phyloP scores from a whole-genome alignment of 2,329 filamentous ascomycete species.

The Fusarium cicatricum region DNA sequence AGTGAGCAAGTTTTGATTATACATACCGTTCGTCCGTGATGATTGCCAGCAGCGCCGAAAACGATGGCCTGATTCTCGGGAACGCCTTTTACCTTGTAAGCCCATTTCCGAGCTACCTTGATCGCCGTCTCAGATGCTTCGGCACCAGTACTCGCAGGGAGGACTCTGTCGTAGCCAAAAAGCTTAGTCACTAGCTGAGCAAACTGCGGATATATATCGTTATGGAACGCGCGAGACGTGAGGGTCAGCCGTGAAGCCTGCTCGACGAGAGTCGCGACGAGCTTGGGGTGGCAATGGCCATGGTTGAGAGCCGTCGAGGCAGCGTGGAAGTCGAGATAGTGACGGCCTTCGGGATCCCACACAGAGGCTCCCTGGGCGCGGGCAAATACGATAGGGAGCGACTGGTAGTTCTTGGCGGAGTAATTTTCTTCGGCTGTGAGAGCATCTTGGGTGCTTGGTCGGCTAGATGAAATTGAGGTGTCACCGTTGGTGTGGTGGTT shows the following conservation, averaged over 20 bases:
- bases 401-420: slow-evolving; percentile 99
- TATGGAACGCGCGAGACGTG: slow-evolving; percentile 32
- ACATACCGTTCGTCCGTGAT: slow-evolving; percentile 69
- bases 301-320: slow-evolving; percentile 66
- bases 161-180: slow-evolving; percentile 32
- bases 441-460: slow-evolving; percentile 77
- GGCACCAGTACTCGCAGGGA: slow-evolving; percentile 36
- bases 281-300: slow-evolving; percentile 73
- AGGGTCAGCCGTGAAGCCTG: slow-evolving; percentile 78
- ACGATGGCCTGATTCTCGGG: slow-evolving; percentile 31
- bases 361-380: slow-evolving; percentile 85
- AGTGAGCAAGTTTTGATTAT: background rate
- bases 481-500: too few species aligned
- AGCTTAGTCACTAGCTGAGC: slow-evolving; percentile 31
- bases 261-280: slow-evolving; percentile 87
- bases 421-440: slow-evolving; percentile 83
- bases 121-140: slow-evolving; percentile 34
- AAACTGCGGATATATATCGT: slow-evolving; percentile 33
- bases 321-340: slow-evolving; percentile 97
- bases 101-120: slow-evolving; percentile 35
- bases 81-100: slow-evolving; percentile 34
- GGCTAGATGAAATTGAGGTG: too few species aligned
- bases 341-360: slow-evolving; percentile 95
- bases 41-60: slow-evolving; percentile 34
- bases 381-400: slow-evolving; percentile 91